These are phyloP conservation scores for Fraxinus excelsior DNA, from an alignment of 257 asterid genomes.

Conservation along the genomic window DNA sequence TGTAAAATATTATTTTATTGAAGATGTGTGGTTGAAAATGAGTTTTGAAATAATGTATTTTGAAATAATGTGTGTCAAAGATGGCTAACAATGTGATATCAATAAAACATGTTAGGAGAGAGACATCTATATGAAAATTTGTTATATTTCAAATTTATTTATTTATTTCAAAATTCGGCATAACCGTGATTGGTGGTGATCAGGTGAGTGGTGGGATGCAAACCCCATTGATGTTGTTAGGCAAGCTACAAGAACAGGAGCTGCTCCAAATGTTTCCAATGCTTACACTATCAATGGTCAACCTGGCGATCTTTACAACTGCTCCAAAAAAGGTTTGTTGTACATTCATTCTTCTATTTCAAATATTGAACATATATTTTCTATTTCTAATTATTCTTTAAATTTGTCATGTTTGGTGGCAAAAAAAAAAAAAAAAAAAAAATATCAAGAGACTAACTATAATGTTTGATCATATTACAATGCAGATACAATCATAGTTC, in stretches of 20 bases:
- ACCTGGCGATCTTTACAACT: slow-evolving; percentile 87
- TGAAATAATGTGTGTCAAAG: too few species aligned
- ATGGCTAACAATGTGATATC: too few species aligned
- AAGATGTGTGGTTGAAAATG: too few species aligned
- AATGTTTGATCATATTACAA: neutral
- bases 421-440: neutral
- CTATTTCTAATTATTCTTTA: neutral
- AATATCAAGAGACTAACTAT: neutral
- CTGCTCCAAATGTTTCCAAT: slow-evolving; percentile 72
- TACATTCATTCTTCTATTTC: neutral
- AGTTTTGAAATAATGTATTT: too few species aligned
- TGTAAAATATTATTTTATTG: too few species aligned
- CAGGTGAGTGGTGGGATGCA: slow-evolving; percentile 98
- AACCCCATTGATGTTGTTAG: slow-evolving; percentile 78
- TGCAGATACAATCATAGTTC: slow-evolving; percentile 66
- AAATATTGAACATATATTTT: neutral
- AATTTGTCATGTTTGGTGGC: neutral
- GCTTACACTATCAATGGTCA: slow-evolving; percentile 93
- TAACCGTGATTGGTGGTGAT: slow-evolving; percentile 24
- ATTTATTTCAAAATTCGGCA: neutral
- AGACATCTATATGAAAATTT: too few species aligned
- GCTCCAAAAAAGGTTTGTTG: slow-evolving; percentile 64
- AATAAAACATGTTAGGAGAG: too few species aligned
- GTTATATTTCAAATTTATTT: neutral
- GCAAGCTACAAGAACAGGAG: slow-evolving; percentile 78